phyloP scores from a whole-genome alignment of 2,329 filamentous ascomycete genomes.

The Nakataea oryzae region DNA sequence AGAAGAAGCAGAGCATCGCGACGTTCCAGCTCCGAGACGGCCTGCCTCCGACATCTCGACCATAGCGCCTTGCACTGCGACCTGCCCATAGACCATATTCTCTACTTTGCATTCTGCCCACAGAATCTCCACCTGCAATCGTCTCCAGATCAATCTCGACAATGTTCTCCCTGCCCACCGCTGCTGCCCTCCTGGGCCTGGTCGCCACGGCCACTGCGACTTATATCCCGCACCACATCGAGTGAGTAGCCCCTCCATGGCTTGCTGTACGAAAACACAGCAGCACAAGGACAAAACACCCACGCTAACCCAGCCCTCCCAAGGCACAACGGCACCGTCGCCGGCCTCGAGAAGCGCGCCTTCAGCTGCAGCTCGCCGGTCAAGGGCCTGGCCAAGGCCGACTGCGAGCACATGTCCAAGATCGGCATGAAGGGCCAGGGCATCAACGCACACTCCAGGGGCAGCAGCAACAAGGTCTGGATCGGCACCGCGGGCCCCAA shows the following conservation, averaged over 20 bases:
- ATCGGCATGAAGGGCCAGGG: slow-evolving; percentile 17
- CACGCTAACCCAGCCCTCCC: background rate
- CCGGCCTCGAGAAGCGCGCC: slow-evolving; percentile 3
- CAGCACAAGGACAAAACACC: too few species aligned
- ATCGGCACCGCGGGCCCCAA: slow-evolving; percentile 17
- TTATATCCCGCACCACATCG: background rate
- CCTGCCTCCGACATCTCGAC: background rate
- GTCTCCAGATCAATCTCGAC: too few species aligned
- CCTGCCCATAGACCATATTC: background rate
- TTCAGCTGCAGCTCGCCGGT: slow-evolving; percentile 9
- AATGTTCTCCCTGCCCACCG: too few species aligned
- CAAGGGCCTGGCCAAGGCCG: slow-evolving; percentile 11
- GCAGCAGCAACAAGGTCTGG: slow-evolving; percentile 18
- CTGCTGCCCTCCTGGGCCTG: background rate
- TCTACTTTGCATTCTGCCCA: background rate
- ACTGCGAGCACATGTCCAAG: slow-evolving; percentile 17
- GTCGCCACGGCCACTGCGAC: background rate
- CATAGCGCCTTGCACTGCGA: too few species aligned
- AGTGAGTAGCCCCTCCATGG: background rate
- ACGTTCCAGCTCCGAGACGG: background rate
- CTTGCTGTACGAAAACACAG: too few species aligned
- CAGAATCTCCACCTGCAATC: too few species aligned
- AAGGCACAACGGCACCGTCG: background rate
- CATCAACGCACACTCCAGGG: slow-evolving; percentile 9
- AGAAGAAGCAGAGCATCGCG: background rate